These are phyloP conservation scores for Oryza meyeriana DNA, from an alignment of 176 grass and related monocot genomes.

Conservation along the genomic window DNA sequence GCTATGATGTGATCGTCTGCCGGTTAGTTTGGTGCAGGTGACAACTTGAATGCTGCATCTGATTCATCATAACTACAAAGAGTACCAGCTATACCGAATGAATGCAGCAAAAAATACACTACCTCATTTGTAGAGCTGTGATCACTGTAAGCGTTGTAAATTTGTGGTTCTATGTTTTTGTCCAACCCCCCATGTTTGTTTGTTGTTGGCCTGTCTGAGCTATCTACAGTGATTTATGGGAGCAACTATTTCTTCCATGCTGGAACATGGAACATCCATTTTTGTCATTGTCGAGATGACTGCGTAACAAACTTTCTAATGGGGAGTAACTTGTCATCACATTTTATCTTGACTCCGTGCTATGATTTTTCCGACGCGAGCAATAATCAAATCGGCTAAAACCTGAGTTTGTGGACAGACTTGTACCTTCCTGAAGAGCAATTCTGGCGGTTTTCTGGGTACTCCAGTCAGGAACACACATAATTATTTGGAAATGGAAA, in stretches of 20 bases:
- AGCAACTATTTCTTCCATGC: background rate
- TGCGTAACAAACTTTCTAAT: background rate
- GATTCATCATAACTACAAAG: conserved; percentile 17
- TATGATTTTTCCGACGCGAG: background rate
- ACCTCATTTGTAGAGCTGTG: background rate
- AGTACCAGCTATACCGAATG: background rate
- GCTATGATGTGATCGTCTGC: background rate
- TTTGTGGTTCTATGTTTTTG: background rate
- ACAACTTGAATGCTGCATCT: conserved; percentile 36
- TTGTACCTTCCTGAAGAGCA: background rate
- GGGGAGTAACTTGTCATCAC: background rate
- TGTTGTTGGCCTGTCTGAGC: background rate
- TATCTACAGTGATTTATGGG: background rate
- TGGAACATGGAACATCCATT: background rate
- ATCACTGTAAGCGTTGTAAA: background rate
- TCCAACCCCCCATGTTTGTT: background rate
- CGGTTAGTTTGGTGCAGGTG: conserved; percentile 19
- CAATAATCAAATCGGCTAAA: background rate
- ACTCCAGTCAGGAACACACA: background rate
- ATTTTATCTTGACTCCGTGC: background rate
- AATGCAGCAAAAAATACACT: background rate
- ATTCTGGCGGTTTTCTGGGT: background rate
- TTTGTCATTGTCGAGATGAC: background rate
- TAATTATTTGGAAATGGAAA: background rate
- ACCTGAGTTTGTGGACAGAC: background rate